Conservation (phyloP, 148 eudicot genomes). For the Silene uniflora region DNA sequence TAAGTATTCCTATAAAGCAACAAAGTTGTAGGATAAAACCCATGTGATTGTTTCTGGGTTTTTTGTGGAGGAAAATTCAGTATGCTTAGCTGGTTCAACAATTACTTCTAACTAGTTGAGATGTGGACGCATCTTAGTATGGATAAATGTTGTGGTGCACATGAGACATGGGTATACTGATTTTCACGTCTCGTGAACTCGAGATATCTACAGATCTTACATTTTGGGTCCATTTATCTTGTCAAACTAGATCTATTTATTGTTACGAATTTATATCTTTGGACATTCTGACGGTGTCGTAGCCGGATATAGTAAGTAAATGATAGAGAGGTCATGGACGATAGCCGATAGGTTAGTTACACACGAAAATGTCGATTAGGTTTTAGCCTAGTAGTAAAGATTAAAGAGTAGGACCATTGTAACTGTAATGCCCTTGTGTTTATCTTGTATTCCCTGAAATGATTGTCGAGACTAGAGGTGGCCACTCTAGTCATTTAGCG, state of each 20-base stretch:
- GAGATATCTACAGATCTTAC: neutral
- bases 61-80: conserved; percentile 5
- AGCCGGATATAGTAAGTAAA: neutral
- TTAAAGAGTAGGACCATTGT: too few relatives aligned
- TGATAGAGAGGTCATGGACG: too few relatives aligned
- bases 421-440: too few relatives aligned
- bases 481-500: too few relatives aligned
- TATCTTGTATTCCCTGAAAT: neutral
- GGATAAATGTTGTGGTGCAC: neutral
- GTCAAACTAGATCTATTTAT: too few relatives aligned
- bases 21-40: conserved; percentile 2
- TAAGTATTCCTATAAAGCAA: neutral
- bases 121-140: conserved; percentile 1
- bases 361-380: too few relatives aligned
- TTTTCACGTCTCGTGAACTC: neutral
- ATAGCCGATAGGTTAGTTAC: too few relatives aligned
- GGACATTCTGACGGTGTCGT: neutral
- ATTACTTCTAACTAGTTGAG: neutral
- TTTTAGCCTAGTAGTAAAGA: too few relatives aligned
- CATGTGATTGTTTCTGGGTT: neutral
- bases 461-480: neutral
- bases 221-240: too few relatives aligned
- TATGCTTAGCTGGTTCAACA: neutral
- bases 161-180: neutral
- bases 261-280: neutral